phyloP scores from a whole-genome alignment of 208 protist genomes.

The Trypanosoma vivax region DNA sequence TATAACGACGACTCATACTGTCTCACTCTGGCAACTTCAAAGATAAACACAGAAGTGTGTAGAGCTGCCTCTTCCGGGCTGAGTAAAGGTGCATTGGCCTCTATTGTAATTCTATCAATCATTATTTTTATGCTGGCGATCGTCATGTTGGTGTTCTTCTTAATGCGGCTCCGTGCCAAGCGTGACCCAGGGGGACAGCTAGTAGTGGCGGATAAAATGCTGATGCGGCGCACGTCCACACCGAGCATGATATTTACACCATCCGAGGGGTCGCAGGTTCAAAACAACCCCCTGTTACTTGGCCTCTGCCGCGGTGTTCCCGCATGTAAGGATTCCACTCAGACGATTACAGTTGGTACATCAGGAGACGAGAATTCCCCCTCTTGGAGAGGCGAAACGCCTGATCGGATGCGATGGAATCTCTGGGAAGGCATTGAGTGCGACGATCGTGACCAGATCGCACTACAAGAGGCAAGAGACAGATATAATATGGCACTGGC shows the following conservation, averaged over 20 bases:
- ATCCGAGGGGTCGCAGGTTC: background rate
- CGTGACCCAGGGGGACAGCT: background rate
- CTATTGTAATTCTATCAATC: conserved; percentile 34
- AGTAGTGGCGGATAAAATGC: background rate
- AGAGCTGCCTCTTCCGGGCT: conserved; percentile 11
- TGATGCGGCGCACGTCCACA: background rate
- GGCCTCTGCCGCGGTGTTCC: background rate
- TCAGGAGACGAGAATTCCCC: background rate
- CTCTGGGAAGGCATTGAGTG: conserved; percentile 39
- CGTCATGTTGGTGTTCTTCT: conserved; percentile 25
- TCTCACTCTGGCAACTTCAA: conserved; percentile 29
- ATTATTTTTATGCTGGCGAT: conserved; percentile 27
- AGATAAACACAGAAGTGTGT: conserved; percentile 26
- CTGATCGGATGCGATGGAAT: background rate
- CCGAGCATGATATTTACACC: background rate
- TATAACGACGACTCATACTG: conserved; percentile 37
- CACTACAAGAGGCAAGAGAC: conserved; percentile 54
- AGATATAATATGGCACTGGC: conserved; percentile 52
- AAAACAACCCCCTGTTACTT: background rate
- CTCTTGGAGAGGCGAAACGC: background rate
- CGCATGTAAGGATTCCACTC: background rate
- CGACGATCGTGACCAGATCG: conserved; percentile 50
- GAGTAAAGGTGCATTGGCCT: conserved; percentile 19
- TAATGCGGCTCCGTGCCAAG: conserved; percentile 37
- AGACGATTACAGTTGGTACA: background rate